Evolutionary conservation across 2,329 filamentous ascomycete genomes (phyloP).

Genomic region (Neofusicoccum kwambonambiense): DNA sequence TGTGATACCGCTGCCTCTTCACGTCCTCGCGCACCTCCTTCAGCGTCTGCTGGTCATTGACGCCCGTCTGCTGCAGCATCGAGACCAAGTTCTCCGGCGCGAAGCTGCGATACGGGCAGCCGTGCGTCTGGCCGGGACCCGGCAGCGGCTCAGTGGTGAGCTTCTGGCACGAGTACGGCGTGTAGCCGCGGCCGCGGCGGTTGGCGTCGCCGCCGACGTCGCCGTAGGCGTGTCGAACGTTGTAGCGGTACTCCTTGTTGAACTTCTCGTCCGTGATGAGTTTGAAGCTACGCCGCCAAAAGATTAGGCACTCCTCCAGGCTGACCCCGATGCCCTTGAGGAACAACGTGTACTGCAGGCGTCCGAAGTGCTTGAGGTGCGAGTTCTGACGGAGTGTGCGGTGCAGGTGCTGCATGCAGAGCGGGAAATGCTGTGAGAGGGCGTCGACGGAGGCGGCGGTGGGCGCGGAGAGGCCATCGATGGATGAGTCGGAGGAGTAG

Average conservation of each 20-base stretch:
- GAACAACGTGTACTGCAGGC: conserved; percentile 93
- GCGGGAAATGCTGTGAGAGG: conserved; percentile 76
- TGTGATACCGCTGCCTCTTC: conserved; percentile 82
- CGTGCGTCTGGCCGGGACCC: conserved; percentile 83
- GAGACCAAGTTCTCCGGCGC: conserved; percentile 78
- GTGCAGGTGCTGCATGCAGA: conserved; percentile 94
- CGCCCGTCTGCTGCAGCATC: conserved; percentile 74
- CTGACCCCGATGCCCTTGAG: conserved; percentile 91
- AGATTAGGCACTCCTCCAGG: conserved; percentile 85
- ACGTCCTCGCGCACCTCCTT: conserved; percentile 86
- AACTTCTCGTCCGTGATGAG: conserved; percentile 90
- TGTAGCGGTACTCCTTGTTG: conserved; percentile 97
- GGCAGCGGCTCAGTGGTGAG: conserved; percentile 87
- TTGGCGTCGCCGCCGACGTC: conserved; percentile 93
- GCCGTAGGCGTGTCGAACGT: conserved; percentile 90
- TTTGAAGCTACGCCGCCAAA: conserved; percentile 86
- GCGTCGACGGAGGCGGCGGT: conserved; percentile 65
- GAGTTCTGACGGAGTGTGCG: conserved; percentile 79
- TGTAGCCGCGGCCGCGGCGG: conserved; percentile 81
- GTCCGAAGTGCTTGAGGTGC: conserved; percentile 89
- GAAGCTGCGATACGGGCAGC: conserved; percentile 96
- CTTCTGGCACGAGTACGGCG: conserved; percentile 91
- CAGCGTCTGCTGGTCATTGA: conserved; percentile 74
- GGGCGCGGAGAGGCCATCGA: conserved; percentile 71
- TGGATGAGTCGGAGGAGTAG: conserved; percentile 69